Evolutionary conservation across 345 rosid genomes (phyloP).

Genomic region (Linum trigynum): DNA sequence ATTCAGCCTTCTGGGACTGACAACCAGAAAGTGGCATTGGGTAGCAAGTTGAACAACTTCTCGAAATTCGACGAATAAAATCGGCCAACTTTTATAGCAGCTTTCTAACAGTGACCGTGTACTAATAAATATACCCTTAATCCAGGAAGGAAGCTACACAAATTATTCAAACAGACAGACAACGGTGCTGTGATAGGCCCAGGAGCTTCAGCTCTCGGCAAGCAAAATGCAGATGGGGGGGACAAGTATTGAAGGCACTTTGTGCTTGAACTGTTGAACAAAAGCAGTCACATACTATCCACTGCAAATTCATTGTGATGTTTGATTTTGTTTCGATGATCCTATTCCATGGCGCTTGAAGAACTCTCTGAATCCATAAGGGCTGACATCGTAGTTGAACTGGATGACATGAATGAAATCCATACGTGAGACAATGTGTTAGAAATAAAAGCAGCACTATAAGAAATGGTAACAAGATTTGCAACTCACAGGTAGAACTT

Average conservation of each 20-base stretch:
- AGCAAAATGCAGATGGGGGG: background rate
- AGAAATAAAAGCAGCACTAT: background rate
- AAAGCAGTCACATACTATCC: too few species aligned
- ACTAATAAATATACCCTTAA: too few species aligned
- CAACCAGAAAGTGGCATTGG: background rate
- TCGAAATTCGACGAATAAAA: too few species aligned
- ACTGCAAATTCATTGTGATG: background rate
- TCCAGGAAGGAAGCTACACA: too few species aligned
- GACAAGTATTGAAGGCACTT: too few species aligned
- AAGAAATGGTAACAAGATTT: background rate
- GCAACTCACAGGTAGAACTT: slow-evolving; percentile 76
- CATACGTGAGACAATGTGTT: background rate
- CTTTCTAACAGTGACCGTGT: background rate
- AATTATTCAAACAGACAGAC: too few species aligned
- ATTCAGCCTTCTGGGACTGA: background rate
- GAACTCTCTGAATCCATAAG: slow-evolving; percentile 88
- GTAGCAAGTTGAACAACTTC: too few species aligned
- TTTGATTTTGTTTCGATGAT: slow-evolving; percentile 30
- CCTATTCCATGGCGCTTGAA: slow-evolving; percentile 67
- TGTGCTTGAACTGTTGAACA: too few species aligned
- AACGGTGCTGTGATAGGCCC: too few species aligned
- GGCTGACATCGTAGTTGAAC: slow-evolving; percentile 77
- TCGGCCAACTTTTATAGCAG: background rate
- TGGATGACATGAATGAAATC: slow-evolving; percentile 16
- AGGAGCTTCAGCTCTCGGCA: background rate